Evolutionary conservation across 257 asterid genomes (phyloP), one percentile per base, ranked within the genome.

Genomic region (Rubia yunnanensis): DNA sequence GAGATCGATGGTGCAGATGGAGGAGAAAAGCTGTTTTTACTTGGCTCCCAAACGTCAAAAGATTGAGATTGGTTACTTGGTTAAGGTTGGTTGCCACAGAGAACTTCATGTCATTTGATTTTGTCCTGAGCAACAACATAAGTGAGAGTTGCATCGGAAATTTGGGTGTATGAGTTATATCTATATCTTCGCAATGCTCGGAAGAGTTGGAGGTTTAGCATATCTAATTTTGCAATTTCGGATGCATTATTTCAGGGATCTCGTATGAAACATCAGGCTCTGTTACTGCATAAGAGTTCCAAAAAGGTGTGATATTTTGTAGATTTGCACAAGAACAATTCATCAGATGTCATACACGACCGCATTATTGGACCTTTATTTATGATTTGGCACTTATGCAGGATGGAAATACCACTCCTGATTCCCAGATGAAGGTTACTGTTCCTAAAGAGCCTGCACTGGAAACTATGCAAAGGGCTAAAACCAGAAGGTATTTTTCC

Each of bases 401-500:
- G 73, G 63, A 35, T 34, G 46, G 58, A 63, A 65, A 35, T 2
- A 27, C 48, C 48, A 60, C 64, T 73, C 71, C 65, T 50, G 27
- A 38, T 76, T 66, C 63, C 56, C 58, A 41, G 69, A 28, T 44
- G 53, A 84, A 87, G 88, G 86, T 80, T 49, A 90, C 96, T 23
- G 63, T 88, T 72, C 95, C 99, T 27, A 88, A 71, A 82, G 95
- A 86, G 72, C 96, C 95, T 0, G 89, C 77, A 70, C 77, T 88
- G 74, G 91, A 80, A 69, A 88, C 96, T 27, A 72, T 41, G 69
- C 85, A 81, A n/a, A 85, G 97, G 79, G 97, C 99, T 67, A 84
- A 79, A 70, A 73, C 80, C n/a, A 82, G 84, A 61, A 77, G 88
- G 99, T 92, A 65, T 1, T 13, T 26, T 46, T 32, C 38, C 23